phyloP scores from a whole-genome alignment of 331 rosid genomes.

The Malus hybrid region DNA sequence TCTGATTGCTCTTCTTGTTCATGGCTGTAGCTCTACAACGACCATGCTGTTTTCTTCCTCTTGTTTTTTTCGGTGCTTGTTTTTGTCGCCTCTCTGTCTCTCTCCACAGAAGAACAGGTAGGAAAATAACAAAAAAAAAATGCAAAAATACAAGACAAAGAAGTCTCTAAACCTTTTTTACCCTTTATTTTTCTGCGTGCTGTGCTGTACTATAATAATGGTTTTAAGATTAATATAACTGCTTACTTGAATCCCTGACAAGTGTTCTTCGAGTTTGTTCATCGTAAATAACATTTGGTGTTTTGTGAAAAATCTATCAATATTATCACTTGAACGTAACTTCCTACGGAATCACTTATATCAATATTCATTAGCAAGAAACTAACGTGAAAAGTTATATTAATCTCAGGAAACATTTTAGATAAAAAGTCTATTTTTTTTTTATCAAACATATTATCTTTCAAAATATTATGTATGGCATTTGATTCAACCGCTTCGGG shows the following conservation, averaged over 20 bases:
- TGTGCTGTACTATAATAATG: no score
- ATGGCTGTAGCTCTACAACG: conserved; percentile 37
- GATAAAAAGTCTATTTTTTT: no score
- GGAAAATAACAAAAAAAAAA: not conserved
- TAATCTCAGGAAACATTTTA: no score
- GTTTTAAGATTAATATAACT: no score
- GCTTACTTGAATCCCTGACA: fast-evolving
- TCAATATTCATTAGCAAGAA: no score
- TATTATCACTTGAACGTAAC: fast-evolving
- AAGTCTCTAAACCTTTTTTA: not conserved
- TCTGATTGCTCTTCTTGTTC: conserved; percentile 41
- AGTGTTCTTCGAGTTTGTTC: fast-evolving
- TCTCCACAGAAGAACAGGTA: not conserved
- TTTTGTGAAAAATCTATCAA: fast-evolving
- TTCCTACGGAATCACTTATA: no score
- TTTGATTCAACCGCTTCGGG: no score
- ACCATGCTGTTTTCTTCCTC: not conserved
- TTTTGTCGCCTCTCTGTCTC: not conserved
- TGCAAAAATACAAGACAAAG: not conserved
- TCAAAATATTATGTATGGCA: no score
- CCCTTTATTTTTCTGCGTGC: no score
- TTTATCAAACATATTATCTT: no score
- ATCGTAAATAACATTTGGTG: no score
- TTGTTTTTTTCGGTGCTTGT: not conserved
- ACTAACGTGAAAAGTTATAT: fast-evolving